These are phyloP conservation scores for Berkeleyomyces rouxiae DNA, from an alignment of 2,329 filamentous ascomycete species.

Conservation along the genomic window DNA sequence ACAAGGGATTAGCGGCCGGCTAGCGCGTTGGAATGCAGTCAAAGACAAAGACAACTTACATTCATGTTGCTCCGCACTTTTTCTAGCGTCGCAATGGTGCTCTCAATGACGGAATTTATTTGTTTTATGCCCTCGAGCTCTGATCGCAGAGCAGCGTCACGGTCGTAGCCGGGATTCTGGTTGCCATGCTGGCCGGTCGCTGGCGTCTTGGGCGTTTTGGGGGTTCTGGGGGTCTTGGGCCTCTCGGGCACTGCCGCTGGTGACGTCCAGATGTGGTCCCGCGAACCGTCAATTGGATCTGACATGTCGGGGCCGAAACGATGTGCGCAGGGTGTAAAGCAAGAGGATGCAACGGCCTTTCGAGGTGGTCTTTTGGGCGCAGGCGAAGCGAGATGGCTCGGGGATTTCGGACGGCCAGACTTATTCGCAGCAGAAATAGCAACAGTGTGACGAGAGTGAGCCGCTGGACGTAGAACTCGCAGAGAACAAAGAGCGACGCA, in stretches of 20 bases:
- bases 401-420: background rate
- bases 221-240: constrained; percentile 32
- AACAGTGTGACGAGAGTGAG: background rate
- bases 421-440: background rate
- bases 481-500: background rate
- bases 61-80: constrained; percentile 64
- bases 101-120: constrained; percentile 78
- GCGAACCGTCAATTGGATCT: constrained; percentile 29
- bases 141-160: constrained; percentile 53
- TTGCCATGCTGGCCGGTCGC: constrained; percentile 18
- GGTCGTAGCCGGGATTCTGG: constrained; percentile 23
- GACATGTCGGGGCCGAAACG: constrained; percentile 22
- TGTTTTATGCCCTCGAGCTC: constrained; percentile 72
- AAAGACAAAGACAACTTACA: constrained; percentile 26
- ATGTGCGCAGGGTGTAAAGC: background rate
- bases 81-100: constrained; percentile 53
- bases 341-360: background rate
- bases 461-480: background rate
- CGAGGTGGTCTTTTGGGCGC: background rate
- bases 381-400: background rate
- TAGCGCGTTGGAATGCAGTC: background rate
- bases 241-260: constrained; percentile 21
- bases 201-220: constrained; percentile 32
- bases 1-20: background rate
- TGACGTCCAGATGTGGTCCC: constrained; percentile 30